These are phyloP conservation scores for Cyathus striatus DNA, from an alignment of 768 basidiomycete species.

Conservation along the genomic window DNA sequence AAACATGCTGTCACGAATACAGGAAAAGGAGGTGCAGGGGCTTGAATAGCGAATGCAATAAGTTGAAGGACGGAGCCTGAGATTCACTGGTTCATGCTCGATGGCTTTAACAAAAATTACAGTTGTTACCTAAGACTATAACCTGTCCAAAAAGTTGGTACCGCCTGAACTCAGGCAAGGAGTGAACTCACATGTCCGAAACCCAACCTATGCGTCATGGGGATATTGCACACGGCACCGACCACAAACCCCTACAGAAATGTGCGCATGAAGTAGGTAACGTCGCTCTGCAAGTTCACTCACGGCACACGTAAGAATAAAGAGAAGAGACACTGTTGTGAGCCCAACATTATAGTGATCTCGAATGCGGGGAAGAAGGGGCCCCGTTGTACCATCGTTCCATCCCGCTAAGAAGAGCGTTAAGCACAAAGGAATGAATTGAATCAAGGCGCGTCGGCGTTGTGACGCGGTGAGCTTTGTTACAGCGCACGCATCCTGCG, in stretches of 20 bases:
- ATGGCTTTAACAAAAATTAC: too few species aligned
- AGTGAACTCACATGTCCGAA: slow-evolving; percentile 37
- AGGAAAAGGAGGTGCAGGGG: slow-evolving; percentile 48
- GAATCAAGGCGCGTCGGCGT: too few species aligned
- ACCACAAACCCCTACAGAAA: slow-evolving; percentile 44
- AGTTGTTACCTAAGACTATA: too few species aligned
- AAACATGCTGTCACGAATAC: slow-evolving; percentile 38
- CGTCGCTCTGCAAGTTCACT: too few species aligned
- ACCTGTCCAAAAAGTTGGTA: too few species aligned
- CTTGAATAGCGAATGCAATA: slow-evolving; percentile 36
- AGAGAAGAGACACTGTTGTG: slow-evolving; percentile 46
- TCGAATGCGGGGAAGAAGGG: slow-evolving; percentile 20
- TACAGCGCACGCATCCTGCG: too few species aligned
- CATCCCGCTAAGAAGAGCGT: slow-evolving; percentile 37
- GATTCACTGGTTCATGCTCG: neutral
- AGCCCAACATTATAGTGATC: slow-evolving; percentile 26
- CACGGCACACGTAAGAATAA: slow-evolving; percentile 28
- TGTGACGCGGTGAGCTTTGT: too few species aligned
- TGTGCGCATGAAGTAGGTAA: too few species aligned
- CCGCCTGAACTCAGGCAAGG: neutral
- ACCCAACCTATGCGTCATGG: slow-evolving; percentile 35
- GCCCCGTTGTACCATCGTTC: slow-evolving; percentile 20
- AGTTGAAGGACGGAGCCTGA: slow-evolving; percentile 38
- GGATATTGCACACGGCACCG: slow-evolving; percentile 44
- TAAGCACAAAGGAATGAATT: slow-evolving; percentile 37